Conservation (phyloP, 768 basidiomycete species). For the Harrya chromipes region DNA sequence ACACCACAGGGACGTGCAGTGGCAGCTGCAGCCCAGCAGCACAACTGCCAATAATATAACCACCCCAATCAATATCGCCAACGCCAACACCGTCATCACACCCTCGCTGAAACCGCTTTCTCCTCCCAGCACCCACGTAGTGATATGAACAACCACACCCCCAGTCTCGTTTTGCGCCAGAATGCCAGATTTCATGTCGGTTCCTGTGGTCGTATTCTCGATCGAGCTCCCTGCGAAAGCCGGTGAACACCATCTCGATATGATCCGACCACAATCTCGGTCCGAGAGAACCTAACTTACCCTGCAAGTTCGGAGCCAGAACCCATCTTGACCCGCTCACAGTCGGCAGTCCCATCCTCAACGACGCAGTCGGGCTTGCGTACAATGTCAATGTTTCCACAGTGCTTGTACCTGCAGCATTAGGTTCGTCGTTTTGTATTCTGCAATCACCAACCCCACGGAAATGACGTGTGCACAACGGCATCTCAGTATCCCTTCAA, state of each 20-base stretch:
- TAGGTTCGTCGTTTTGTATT: constrained; percentile 3
- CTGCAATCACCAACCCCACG: not conserved
- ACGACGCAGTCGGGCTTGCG: not conserved
- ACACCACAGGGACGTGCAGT: constrained; percentile 68
- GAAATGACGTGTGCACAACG: not conserved
- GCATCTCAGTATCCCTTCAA: constrained; percentile 1
- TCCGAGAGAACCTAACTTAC: constrained; percentile 8
- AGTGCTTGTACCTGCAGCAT: not conserved
- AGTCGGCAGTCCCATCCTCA: not conserved
- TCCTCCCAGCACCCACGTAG: not conserved
- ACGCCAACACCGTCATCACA: constrained; percentile 55
- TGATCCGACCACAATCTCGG: constrained; percentile 2
- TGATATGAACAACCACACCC: constrained; percentile 12
- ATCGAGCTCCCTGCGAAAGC: constrained; percentile 6
- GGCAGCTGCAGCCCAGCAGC: constrained; percentile 38
- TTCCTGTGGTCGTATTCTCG: not conserved
- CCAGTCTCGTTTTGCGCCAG: not conserved
- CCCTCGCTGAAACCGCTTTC: constrained; percentile 52
- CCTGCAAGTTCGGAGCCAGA: constrained; percentile 9
- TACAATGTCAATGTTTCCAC: not conserved
- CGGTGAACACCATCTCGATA: not conserved
- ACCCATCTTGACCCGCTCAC: constrained; percentile 8
- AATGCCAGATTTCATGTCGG: not conserved
- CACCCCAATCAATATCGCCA: constrained; percentile 47
- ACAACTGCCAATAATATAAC: constrained; percentile 69